Evolutionary conservation across 176 grass and related monocot genomes (phyloP).

Genomic region (Triticum dicoccoides): DNA sequence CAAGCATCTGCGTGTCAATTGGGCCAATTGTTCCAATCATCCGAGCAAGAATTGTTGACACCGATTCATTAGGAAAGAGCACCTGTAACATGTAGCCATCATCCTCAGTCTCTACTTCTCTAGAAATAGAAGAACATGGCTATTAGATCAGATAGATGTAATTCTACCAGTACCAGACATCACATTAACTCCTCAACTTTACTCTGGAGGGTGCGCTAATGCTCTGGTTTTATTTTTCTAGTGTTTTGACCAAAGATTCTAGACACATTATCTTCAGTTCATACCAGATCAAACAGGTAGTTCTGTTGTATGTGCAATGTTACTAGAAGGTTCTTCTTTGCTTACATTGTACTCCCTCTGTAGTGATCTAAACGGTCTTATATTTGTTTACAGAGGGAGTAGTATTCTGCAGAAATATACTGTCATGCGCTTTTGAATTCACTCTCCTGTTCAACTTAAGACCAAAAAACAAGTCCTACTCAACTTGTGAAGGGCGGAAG

Average conservation of each 20-base stretch:
- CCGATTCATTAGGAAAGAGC: slow-evolving; percentile 91
- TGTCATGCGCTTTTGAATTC: background rate
- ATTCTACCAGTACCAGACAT: slow-evolving; percentile 1
- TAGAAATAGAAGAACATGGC: slow-evolving; percentile 15
- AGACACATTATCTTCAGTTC: background rate
- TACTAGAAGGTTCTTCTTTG: background rate
- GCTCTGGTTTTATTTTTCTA: background rate
- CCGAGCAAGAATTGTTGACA: slow-evolving; percentile 86
- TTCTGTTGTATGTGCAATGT: slow-evolving; percentile 11
- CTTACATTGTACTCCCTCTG: background rate
- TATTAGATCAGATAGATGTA: background rate
- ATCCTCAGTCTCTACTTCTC: background rate
- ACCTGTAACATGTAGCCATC: slow-evolving; percentile 58
- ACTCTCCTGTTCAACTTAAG: background rate
- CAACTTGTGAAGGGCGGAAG: slow-evolving; percentile 8
- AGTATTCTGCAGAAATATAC: slow-evolving; percentile 5
- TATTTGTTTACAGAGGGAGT: too few relatives aligned
- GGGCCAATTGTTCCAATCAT: slow-evolving; percentile 88
- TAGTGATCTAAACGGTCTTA: too few relatives aligned
- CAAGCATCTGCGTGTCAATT: slow-evolving; percentile 95
- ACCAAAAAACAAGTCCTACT: background rate
- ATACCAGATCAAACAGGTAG: background rate
- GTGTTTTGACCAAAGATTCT: slow-evolving; percentile 7
- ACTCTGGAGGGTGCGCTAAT: background rate
- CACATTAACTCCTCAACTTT: background rate